Evolutionary conservation across 108 stramenopile genomes (phyloP).

Genomic region (Cafeteria roenbergensis): DNA sequence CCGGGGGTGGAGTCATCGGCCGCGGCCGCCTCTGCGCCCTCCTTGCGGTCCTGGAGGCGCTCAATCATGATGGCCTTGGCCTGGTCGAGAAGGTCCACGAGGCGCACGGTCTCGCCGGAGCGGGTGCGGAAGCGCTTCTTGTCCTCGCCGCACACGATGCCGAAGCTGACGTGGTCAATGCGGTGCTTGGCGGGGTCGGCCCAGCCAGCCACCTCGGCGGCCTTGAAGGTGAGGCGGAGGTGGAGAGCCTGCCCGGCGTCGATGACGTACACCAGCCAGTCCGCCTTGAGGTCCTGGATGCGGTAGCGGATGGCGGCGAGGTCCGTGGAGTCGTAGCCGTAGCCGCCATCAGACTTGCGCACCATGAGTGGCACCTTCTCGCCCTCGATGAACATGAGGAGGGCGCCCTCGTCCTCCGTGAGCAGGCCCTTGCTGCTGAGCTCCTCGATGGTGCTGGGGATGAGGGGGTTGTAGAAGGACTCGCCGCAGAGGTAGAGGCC

Average conservation of each 20-base stretch:
- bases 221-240: slow-evolving; percentile 81
- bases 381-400: slow-evolving; percentile 69
- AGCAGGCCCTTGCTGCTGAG: slow-evolving; percentile 56
- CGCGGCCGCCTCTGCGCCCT: background rate
- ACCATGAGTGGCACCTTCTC: slow-evolving; percentile 78
- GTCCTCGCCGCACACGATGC: slow-evolving; percentile 89
- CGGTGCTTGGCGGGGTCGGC: slow-evolving; percentile 41
- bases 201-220: slow-evolving; percentile 80
- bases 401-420: slow-evolving; percentile 68
- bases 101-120: slow-evolving; percentile 85
- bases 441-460: slow-evolving; percentile 78
- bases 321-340: slow-evolving; percentile 97
- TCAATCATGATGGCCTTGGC: slow-evolving; percentile 71
- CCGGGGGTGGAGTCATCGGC: no score
- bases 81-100: slow-evolving; percentile 92
- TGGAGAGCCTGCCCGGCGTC: slow-evolving; percentile 91
- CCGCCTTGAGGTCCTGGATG: slow-evolving; percentile 52
- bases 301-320: slow-evolving; percentile 95
- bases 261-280: slow-evolving; percentile 83
- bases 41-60: slow-evolving; percentile 57
- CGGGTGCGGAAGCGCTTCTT: slow-evolving; percentile 96
- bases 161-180: slow-evolving; percentile 91
- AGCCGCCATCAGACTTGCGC: slow-evolving; percentile 94
- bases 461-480: slow-evolving; percentile 94
- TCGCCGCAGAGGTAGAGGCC: slow-evolving; percentile 72